A percentile compares a stretch with the other conserved stretches of the same genome.
Conservation (phyloP, 148 eudicot genomes). For the Fagopyrum homotropicum region DNA sequence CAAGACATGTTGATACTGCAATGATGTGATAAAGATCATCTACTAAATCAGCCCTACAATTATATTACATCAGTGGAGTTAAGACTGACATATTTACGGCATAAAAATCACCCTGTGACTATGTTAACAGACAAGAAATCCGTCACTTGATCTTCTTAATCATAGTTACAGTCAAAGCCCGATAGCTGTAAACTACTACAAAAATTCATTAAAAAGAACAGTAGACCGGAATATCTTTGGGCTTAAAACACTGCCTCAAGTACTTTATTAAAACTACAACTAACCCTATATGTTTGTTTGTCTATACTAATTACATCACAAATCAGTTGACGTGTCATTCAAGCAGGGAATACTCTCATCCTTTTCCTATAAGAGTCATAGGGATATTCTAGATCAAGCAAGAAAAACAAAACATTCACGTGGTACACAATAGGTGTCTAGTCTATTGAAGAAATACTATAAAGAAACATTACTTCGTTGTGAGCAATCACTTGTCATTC, state of each 20-base stretch:
- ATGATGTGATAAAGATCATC: not conserved
- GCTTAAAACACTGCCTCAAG: not conserved
- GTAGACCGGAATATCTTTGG: not conserved
- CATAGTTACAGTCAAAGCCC: too few relatives aligned
- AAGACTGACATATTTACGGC: too few relatives aligned
- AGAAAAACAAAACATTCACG: not conserved
- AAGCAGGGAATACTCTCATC: not conserved
- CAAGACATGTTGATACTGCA: not conserved
- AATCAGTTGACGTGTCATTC: not conserved
- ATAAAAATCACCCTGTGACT: too few relatives aligned
- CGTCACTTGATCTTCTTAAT: too few relatives aligned
- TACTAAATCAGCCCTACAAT: too few relatives aligned
- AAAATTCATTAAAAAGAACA: too few relatives aligned
- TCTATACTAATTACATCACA: not conserved
- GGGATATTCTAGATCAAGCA: not conserved
- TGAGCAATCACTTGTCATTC: not conserved
- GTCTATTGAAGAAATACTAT: not conserved
- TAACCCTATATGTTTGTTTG: not conserved
- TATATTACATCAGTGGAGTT: too few relatives aligned
- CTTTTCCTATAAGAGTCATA: not conserved
- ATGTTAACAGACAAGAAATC: too few relatives aligned
- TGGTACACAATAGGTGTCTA: not conserved
- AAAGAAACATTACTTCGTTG: not conserved
- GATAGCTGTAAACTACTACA: too few relatives aligned
- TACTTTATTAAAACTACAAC: not conserved